A percentile compares a stretch with the other conserved stretches of the same genome.
Conservation (phyloP, 805 yeast species). For the Ogataea sp. region DNA sequence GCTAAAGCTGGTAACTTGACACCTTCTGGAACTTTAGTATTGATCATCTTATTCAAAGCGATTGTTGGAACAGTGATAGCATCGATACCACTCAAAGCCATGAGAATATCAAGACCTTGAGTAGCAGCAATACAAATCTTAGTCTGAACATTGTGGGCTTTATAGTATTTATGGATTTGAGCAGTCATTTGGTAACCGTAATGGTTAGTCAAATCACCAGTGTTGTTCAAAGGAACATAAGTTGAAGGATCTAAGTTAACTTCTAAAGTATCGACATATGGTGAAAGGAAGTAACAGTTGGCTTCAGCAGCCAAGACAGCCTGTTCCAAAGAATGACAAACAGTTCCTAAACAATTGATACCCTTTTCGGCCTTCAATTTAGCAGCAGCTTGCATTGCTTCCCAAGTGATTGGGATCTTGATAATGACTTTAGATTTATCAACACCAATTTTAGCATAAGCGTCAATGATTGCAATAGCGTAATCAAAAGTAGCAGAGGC, state of each 20-base stretch:
- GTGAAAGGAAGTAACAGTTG: constrained; percentile 25
- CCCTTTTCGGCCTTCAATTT: constrained; percentile 15
- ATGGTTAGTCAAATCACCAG: constrained; percentile 6
- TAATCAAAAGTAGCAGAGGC: constrained; percentile 16
- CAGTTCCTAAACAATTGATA: constrained; percentile 27
- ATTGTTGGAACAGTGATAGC: constrained; percentile 25
- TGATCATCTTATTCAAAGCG: constrained; percentile 20
- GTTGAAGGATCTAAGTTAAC: constrained; percentile 19
- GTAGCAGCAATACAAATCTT: constrained; percentile 26
- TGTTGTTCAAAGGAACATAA: constrained; percentile 17
- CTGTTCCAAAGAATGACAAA: constrained; percentile 27
- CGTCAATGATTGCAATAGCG: constrained; percentile 21
- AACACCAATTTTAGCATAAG: constrained; percentile 25
- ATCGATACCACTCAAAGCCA: constrained; percentile 26
- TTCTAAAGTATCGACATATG: constrained; percentile 25
- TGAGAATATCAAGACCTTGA: constrained; percentile 19
- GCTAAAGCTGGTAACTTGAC: constrained; percentile 10
- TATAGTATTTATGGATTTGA: constrained; percentile 26
- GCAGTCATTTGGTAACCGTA: constrained; percentile 19
- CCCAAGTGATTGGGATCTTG: constrained; percentile 28
- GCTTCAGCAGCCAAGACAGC: constrained; percentile 30
- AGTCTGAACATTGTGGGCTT: constrained; percentile 22
- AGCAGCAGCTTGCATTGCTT: constrained; percentile 24
- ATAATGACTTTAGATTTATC: constrained; percentile 23
- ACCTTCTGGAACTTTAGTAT: constrained; percentile 20